A percentile compares a stretch with the other conserved stretches of the same genome.
These are phyloP conservation scores for Chlorophyllum brunneum DNA, from an alignment of 768 basidiomycete genomes.

Conservation along the genomic window DNA sequence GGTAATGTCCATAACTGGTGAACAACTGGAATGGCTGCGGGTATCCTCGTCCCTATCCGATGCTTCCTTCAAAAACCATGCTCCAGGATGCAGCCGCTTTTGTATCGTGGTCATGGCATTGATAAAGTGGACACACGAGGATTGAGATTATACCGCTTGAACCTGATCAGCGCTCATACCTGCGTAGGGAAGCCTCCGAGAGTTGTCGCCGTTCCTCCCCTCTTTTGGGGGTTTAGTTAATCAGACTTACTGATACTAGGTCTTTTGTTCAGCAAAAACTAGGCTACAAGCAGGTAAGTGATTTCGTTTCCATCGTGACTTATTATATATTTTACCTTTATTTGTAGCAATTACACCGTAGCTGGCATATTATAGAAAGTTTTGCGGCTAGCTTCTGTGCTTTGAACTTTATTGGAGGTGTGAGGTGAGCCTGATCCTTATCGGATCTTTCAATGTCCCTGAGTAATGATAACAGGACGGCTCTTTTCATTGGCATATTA, in stretches of 20 bases:
- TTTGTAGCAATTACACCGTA: constrained; percentile 76
- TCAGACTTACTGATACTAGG: constrained; percentile 53
- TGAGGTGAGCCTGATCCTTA: constrained; percentile 44
- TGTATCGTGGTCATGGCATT: constrained; percentile 20
- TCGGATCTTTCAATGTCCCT: constrained; percentile 1
- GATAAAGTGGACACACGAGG: constrained; percentile 40
- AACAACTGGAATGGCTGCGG: constrained; percentile 85
- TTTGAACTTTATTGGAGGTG: constrained; percentile 88
- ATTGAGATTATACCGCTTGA: constrained; percentile 97
- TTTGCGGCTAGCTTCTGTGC: constrained; percentile 87
- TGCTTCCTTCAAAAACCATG: constrained; percentile 21
- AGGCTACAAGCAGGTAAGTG: constrained; percentile 74
- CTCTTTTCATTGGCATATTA: constrained; percentile 74
- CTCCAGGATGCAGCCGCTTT: constrained; percentile 18
- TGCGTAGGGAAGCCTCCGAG: constrained; percentile 96
- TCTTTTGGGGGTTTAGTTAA: constrained; percentile 32
- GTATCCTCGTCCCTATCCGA: constrained; percentile 52
- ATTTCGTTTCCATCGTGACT: background rate
- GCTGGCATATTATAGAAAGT: constrained; percentile 79
- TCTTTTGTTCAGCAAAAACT: constrained; percentile 52
- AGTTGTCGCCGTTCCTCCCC: constrained; percentile 44
- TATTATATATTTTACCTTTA: constrained; percentile 7
- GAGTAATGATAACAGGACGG: constrained; percentile 44
- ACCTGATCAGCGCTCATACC: constrained; percentile 97
- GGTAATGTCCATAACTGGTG: constrained; percentile 74